Conservation (phyloP, 2,329 filamentous ascomycete genomes). For the Diaporthe sp. region DNA sequence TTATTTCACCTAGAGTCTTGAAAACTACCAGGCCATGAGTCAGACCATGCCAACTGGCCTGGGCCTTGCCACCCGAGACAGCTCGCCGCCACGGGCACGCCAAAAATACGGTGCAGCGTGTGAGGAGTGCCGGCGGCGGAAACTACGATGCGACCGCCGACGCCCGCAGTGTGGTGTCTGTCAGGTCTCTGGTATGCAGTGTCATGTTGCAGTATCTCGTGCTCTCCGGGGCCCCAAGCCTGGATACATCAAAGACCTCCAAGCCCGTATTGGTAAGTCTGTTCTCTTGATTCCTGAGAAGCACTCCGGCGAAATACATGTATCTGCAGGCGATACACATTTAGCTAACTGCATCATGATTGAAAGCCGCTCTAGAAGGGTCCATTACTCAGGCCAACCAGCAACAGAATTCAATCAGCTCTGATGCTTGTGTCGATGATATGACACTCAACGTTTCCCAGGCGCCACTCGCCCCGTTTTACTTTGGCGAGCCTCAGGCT, state of each 20-base stretch:
- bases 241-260: conserved; percentile 15
- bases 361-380: background rate
- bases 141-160: conserved; percentile 5
- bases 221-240: conserved; percentile 1
- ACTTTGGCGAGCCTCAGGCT: background rate
- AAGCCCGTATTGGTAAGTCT: conserved; percentile 12
- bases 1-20: background rate
- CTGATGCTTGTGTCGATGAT: background rate
- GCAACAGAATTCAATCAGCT: background rate
- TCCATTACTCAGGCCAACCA: background rate
- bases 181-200: background rate
- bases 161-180: background rate
- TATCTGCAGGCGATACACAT: no score
- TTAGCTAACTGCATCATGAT: background rate
- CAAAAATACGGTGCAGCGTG: conserved; percentile 1
- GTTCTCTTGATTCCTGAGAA: background rate
- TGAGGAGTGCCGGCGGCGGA: background rate
- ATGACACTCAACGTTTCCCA: background rate
- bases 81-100: background rate
- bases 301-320: no score
- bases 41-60: background rate
- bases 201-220: background rate
- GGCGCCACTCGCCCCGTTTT: background rate
- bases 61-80: background rate
- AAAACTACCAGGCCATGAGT: background rate